Conservation (phyloP, 2,329 filamentous ascomycete genomes). For the Stachybotrys elegans region DNA sequence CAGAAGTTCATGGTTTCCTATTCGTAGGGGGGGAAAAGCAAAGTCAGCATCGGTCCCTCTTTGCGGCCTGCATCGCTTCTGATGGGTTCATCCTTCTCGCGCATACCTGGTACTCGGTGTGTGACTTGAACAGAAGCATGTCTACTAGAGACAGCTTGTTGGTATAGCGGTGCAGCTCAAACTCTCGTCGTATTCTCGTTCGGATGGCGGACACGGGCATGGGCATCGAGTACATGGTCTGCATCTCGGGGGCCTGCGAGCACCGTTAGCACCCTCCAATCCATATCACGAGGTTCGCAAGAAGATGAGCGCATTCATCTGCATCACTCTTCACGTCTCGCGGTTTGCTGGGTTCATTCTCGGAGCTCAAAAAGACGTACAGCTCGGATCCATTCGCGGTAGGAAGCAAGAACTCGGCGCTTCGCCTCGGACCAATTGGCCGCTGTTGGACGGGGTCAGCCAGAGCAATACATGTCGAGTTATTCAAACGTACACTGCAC, state of each 20-base stretch:
- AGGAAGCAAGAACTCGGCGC: conserved; percentile 78
- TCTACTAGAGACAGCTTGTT: conserved; percentile 85
- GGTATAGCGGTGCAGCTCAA: conserved; percentile 91
- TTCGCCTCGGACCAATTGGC: conserved; percentile 86
- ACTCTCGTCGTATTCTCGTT: conserved; percentile 93
- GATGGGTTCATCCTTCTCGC: no score
- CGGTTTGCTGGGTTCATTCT: no score
- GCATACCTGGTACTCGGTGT: conserved; percentile 86
- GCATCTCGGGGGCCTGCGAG: conserved; percentile 84
- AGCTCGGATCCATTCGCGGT: conserved; percentile 93
- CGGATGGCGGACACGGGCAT: conserved; percentile 83
- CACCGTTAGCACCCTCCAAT: conserved; percentile 7
- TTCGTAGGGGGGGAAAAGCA: conserved; percentile 10
- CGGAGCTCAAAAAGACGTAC: no score
- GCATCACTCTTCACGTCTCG: no score
- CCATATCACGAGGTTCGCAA: background rate
- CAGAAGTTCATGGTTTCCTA: conserved; percentile 99
- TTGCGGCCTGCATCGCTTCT: conserved; percentile 33
- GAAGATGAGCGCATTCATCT: no score
- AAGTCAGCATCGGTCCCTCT: conserved; percentile 46
- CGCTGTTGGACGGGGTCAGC: conserved; percentile 53
- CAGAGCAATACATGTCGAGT: conserved; percentile 5
- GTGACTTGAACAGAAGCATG: conserved; percentile 83
- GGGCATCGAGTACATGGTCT: conserved; percentile 93
- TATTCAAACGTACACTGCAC: conserved; percentile 60